Percentiles rank a stretch among this genome's conserved stretches.
phyloP scores from a whole-genome alignment of 1,284 basidiomycete species.

The Testicularia cyperi region DNA sequence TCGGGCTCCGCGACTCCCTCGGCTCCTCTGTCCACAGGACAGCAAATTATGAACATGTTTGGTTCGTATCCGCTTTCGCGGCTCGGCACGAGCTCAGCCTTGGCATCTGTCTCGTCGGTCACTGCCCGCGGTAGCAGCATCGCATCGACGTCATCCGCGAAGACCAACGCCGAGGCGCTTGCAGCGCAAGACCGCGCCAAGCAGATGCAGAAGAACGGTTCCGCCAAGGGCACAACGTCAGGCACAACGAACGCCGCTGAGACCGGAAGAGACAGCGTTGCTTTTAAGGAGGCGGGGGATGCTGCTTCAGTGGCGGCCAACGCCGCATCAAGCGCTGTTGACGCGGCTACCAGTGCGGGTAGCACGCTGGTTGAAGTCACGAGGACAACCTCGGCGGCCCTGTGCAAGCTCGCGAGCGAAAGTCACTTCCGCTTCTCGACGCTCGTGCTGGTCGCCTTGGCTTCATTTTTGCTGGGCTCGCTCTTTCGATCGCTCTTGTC shows the following conservation, averaged over 20 bases:
- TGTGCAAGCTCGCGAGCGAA: constrained; percentile 1
- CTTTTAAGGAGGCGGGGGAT: too few species aligned
- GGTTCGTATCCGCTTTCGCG: constrained; percentile 46
- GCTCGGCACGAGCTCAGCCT: constrained; percentile 29
- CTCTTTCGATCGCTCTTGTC: constrained; percentile 80
- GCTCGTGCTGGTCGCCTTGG: constrained; percentile 73
- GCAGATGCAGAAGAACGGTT: constrained; percentile 4
- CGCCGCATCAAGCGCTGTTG: constrained; percentile 3
- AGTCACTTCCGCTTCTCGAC: constrained; percentile 32
- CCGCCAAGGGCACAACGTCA: constrained; percentile 1
- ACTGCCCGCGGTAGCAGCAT: constrained; percentile 39
- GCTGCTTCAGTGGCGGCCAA: not conserved
- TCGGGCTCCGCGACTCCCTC: constrained; percentile 29
- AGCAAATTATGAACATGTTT: constrained; percentile 50
- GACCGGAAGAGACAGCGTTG: too few species aligned
- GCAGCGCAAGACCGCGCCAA: constrained; percentile 24
- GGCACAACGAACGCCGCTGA: not conserved
- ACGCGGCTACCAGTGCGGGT: constrained; percentile 12
- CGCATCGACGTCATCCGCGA: constrained; percentile 16
- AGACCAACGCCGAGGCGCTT: constrained; percentile 30
- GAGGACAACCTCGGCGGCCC: not conserved
- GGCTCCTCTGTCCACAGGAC: constrained; percentile 20
- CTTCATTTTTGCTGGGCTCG: constrained; percentile 87
- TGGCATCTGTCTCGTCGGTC: constrained; percentile 38
- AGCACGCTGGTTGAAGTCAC: constrained; percentile 15